Conservation (phyloP, 2,329 filamentous ascomycete species). For the Setomelanomma holmii region DNA sequence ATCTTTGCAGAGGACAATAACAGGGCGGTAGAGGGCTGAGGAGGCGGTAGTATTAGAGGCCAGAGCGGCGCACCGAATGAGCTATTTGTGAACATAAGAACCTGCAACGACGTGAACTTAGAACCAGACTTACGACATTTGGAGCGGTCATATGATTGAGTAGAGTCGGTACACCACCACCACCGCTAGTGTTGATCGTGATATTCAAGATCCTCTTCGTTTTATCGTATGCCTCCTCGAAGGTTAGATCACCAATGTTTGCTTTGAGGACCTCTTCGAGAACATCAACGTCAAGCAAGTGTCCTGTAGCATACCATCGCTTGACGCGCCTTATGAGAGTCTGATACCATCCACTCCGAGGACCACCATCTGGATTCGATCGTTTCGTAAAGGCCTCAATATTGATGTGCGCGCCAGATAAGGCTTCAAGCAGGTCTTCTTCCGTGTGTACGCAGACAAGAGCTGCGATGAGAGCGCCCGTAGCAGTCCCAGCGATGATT, state of each 20-base stretch:
- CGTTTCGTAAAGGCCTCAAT: conserved; percentile 74
- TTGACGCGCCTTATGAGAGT: conserved; percentile 71
- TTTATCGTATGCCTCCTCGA: conserved; percentile 86
- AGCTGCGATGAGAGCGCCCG: conserved; percentile 87
- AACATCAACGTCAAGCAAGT: conserved; percentile 82
- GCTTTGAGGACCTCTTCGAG: conserved; percentile 83
- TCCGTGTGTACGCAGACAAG: conserved; percentile 87
- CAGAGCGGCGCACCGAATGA: conserved; percentile 81
- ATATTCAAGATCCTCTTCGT: conserved; percentile 92
- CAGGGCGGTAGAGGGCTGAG: conserved; percentile 69
- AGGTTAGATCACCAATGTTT: conserved; percentile 88
- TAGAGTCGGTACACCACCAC: conserved; percentile 79
- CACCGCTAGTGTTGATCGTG: conserved; percentile 78
- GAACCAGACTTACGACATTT: conserved; percentile 73
- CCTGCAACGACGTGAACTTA: background rate
- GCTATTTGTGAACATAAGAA: conserved; percentile 51
- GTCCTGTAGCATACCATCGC: conserved; percentile 77
- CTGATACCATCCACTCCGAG: conserved; percentile 50
- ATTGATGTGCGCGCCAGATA: conserved; percentile 82
- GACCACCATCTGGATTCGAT: conserved; percentile 25
- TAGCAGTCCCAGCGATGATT: conserved; percentile 90
- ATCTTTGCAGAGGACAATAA: conserved; percentile 79
- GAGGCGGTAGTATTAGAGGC: conserved; percentile 76
- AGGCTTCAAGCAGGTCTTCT: conserved; percentile 78
- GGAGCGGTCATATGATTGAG: conserved; percentile 93